A percentile compares a stretch with the other conserved stretches of the same genome.
phyloP scores from a whole-genome alignment of 106 monocot species.

The Amphibolis antarctica region DNA sequence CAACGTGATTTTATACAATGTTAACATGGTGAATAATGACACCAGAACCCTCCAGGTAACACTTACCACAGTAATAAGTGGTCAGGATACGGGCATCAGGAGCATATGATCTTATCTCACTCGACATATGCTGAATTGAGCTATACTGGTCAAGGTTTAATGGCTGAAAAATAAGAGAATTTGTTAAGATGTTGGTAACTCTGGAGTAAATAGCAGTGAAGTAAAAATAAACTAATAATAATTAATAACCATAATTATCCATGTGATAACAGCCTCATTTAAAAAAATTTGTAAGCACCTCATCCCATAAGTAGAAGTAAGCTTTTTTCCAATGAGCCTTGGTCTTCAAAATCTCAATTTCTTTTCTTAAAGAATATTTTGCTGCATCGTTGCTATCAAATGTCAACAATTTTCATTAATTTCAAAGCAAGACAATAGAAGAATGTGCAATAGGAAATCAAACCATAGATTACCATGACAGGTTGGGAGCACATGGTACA shows the following conservation, averaged over 20 bases:
- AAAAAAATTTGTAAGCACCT: no score
- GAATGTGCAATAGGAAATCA: background rate
- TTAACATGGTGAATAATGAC: background rate
- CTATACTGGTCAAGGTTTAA: conserved; percentile 78
- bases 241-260: no score
- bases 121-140: conserved; percentile 67
- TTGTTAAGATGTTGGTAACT: conserved; percentile 12
- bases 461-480: conserved; percentile 39
- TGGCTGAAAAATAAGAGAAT: conserved; percentile 61
- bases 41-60: background rate
- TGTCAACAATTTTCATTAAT: conserved; percentile 9
- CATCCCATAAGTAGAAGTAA: conserved; percentile 99
- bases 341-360: conserved; percentile 74
- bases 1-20: background rate
- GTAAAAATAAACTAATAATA: background rate
- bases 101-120: conserved; percentile 73
- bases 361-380: conserved; percentile 66
- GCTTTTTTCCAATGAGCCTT: conserved; percentile 93
- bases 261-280: background rate
- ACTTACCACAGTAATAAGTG: conserved; percentile 88
- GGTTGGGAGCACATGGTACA: conserved; percentile 79
- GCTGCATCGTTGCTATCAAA: conserved; percentile 52
- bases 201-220: background rate
- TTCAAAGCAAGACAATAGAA: background rate
- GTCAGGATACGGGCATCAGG: conserved; percentile 87